Evolutionary conservation across 495 filamentous ascomycete genomes (phyloP).

Genomic region (Glonium stellatum): DNA sequence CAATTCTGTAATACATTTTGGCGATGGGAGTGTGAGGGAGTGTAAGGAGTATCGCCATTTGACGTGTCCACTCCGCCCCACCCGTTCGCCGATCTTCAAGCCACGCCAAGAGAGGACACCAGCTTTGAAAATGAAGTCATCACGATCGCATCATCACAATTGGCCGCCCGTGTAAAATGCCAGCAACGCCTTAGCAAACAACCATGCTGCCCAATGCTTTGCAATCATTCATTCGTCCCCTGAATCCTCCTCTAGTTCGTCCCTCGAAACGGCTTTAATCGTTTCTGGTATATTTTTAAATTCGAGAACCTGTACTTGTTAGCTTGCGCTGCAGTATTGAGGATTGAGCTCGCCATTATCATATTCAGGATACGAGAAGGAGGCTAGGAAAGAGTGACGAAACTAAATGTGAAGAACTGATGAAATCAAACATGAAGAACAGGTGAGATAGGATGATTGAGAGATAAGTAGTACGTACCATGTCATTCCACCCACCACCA

Average conservation of each 20-base stretch:
- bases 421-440: neutral
- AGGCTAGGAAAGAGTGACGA: too few relatives aligned
- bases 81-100: too few relatives aligned
- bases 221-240: neutral
- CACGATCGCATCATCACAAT: too few relatives aligned
- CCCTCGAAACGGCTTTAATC: neutral
- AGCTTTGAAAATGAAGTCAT: too few relatives aligned
- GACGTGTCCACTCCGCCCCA: too few relatives aligned
- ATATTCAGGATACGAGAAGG: neutral
- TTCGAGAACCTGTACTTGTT: neutral
- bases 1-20: too few relatives aligned
- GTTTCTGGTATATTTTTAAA: neutral
- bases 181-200: neutral
- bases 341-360: neutral
- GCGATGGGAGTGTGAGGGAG: too few relatives aligned
- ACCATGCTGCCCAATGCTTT: neutral
- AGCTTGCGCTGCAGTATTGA: neutral
- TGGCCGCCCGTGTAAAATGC: too few relatives aligned
- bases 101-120: too few relatives aligned
- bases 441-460: neutral
- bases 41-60: too few relatives aligned
- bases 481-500: constrained; percentile 75
- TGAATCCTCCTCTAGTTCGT: neutral
- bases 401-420: too few relatives aligned
- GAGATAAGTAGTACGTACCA: constrained; percentile 40